Evolutionary conservation across 129 eudicot species (phyloP), one percentile per base, ranked within the genome.

Genomic region (Saussurea involucrata): DNA sequence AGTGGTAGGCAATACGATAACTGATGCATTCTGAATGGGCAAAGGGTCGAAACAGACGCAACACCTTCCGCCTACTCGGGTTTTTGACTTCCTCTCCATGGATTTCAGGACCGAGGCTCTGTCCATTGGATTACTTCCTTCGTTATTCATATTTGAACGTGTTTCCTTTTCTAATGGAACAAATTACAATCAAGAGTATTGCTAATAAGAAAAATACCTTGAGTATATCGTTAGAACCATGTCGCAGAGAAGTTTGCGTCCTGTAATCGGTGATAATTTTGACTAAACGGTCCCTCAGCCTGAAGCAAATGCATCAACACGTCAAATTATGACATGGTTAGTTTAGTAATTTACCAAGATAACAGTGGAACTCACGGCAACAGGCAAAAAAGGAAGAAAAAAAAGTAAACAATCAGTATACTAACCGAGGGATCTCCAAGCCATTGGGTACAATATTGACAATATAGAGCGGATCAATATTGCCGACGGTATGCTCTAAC

Each of bases 401-500:
- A 66, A 55, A 66, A 44, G 21, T 10, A 66, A 63, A 18, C 12
- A 21, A 24, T n/a, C n/a, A n/a, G n/a, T 79, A 53, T 46, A 88
- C 96, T 86, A 74, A 95, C 99, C 99, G 83, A 77, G 97, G 99
- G 77, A 95, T 95, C 80, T 95, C 96, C 87, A 95, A 83, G 60
- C 97, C 99, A 82, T 88, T 87, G 77, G 99, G 99, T 67, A 95
- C 96, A 83, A 81, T 86, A 79, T 89, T 92, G 77, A 95, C 99
- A 13, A 95, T 95, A 79, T 90, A 90, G 7, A 95, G 88, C 33
- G 99, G 99, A 89, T 95, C 99, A 67, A 95, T 94, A 81, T 92
- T 89, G 74, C 99, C 97, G 15, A 95, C 99, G 24, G 99, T 95
- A 80, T 95, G 99, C 88, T 95, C 99, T 83, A 92, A 75, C 92